Percentiles rank a stretch among this genome's conserved stretches.
These are phyloP conservation scores for Berberis thunbergii DNA, from an alignment of 164 flowering plant species.

Conservation along the genomic window DNA sequence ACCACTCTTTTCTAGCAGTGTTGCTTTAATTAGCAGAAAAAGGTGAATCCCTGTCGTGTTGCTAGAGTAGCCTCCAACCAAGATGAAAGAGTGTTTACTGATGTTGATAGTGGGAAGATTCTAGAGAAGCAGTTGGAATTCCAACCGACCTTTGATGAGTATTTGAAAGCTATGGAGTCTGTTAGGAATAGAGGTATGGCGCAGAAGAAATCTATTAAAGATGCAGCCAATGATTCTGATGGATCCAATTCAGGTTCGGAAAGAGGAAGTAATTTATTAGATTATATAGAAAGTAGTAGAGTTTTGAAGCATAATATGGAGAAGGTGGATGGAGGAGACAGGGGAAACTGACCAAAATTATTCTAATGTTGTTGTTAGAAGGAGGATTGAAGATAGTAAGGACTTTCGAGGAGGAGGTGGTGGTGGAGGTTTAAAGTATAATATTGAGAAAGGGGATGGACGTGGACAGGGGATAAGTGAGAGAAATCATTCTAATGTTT, in stretches of 20 bases:
- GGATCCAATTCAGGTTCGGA: not conserved
- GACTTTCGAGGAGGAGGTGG: not conserved
- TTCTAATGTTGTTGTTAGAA: not conserved
- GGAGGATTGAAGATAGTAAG: not conserved
- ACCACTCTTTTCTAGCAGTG: too few species aligned
- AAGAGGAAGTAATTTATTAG: slow-evolving; percentile 2
- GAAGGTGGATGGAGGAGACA: too few species aligned
- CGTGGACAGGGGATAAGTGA: too few species aligned
- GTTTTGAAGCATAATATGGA: not conserved
- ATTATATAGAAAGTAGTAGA: slow-evolving; percentile 7
- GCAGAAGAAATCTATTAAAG: slow-evolving; percentile 14
- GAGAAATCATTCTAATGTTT: too few species aligned
- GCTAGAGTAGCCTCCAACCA: not conserved
- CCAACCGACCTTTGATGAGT: slow-evolving; percentile 65
- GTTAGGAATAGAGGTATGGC: slow-evolving; percentile 21
- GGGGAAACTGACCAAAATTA: not conserved
- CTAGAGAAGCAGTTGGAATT: slow-evolving; percentile 50
- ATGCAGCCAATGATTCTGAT: not conserved
- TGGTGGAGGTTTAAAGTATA: not conserved
- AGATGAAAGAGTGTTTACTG: not conserved
- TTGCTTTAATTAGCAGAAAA: too few species aligned
- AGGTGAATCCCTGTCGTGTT: not conserved
- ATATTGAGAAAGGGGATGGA: too few species aligned
- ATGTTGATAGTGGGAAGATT: slow-evolving; percentile 5
- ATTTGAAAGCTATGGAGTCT: slow-evolving; percentile 81